Conservation (phyloP, 495 filamentous ascomycete genomes). For the Trichoderma virens region DNA sequence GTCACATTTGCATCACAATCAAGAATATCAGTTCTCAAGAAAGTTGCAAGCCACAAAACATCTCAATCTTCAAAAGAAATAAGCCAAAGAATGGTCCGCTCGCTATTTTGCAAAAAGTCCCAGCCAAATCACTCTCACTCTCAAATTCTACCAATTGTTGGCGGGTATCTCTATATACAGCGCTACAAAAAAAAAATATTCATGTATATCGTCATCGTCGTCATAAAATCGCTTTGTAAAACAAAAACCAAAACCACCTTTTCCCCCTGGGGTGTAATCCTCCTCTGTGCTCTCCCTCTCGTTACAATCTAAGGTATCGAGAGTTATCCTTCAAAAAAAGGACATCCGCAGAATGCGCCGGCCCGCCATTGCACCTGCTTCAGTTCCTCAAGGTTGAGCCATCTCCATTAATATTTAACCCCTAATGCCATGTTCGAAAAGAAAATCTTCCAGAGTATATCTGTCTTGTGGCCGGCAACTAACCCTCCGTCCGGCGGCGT, state of each 20-base stretch:
- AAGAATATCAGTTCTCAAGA: background rate
- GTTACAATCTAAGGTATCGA: background rate
- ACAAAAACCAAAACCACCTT: background rate
- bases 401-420: conserved; percentile 1
- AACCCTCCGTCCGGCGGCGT: conserved; percentile 4
- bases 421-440: background rate
- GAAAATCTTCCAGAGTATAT: background rate
- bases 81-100: background rate
- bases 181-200: background rate
- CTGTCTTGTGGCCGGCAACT: background rate
- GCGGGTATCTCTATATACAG: conserved; percentile 7
- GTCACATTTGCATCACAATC: background rate
- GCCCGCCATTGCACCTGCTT: conserved; percentile 8
- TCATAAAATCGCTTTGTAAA: conserved; percentile 2
- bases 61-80: background rate
- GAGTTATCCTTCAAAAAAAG: background rate
- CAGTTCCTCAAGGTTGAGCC: background rate
- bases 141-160: conserved; percentile 5
- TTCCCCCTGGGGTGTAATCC: background rate
- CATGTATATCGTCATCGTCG: background rate
- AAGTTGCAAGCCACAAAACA: background rate
- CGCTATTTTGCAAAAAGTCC: background rate
- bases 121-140: background rate
- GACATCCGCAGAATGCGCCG: background rate
- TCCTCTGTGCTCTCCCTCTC: background rate